Evolutionary conservation across 75 land plant genomes (phyloP), one percentile per base, ranked within the genome.

Genomic region (Selaginella tamariscina): DNA sequence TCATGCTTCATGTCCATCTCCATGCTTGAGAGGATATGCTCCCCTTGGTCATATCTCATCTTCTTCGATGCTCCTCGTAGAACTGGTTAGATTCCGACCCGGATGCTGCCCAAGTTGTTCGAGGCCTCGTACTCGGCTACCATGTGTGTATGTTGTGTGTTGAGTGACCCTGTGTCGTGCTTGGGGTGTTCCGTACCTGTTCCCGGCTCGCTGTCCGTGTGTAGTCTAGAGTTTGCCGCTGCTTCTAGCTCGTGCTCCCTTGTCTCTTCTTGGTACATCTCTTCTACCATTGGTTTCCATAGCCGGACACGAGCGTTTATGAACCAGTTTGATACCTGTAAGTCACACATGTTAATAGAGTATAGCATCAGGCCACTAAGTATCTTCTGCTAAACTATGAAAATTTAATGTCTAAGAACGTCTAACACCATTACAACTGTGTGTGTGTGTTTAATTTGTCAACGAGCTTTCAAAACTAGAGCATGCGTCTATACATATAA

Each of bases 201-300:
- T 28, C 72, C 22, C 60, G 32, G 2, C 60, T 64, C 29, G 65
- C 24, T 8, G 49, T 39, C 13, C 27, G 0, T 59, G 74, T 33
- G 33, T 74, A 32, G 24, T 5, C 49, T 15, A 39, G n/a, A n/a
- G n/a, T n/a, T n/a, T 23, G 68, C 64, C 74, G 74, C 56, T 55
- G 31, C 0, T 76, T 70, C 84, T 63, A 80, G 74, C 8, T 83
- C 87, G 2, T 77, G 66, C 49, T 88, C 95, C 32, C 82, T 89
- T 30, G 75, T 54, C 60, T 39, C 49, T 39, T 39, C 49, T 15
- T 39, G 49, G 49, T 39, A 39, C 49, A 39, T 39, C 49, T 39
- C 49, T 15, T 39, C 49, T 15, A 39, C 49, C 49, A 39, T 39
- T 39, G 49, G 49, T 15, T 39, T 39, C 49, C 49, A 39, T 39